Evolutionary conservation across 768 basidiomycete genomes (phyloP), one percentile per base, ranked within the genome.

Genomic region (Podaxis sp.): DNA sequence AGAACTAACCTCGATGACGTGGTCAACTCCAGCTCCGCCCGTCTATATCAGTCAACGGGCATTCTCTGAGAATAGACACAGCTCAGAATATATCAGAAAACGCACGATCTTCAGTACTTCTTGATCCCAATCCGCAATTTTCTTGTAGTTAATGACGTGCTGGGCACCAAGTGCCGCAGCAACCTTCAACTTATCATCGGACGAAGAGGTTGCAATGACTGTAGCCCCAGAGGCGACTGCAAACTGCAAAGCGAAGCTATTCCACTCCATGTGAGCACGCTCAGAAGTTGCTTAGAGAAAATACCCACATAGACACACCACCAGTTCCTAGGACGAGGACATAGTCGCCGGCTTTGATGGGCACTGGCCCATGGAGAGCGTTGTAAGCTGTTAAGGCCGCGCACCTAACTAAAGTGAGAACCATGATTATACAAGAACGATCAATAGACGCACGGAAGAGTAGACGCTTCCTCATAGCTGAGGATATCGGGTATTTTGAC

Each of bases 331-430:
- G 77, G 33, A 85, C 75, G 49, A 86, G 79, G 26, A 88, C 83
- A 22, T 76, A 78, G 64, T 88, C 85, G 15, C 87, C 87, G 13
- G 82, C 83, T 68, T 85, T 82, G 64, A 88, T 64, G 22, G 83
- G 79, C 4, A 71, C 69, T 0, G 75, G 74, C 1, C 85, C 84
- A 64, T 75, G 67, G 53, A 89, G 72, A 4, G 82, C 82, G 63
- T 84, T 87, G 74, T 87, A 90, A 0, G 88, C 86, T 0, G 87
- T 90, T 59, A 89, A 66, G 3, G 80, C 87, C 2, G 86, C 85
- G 63, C 83, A 86, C 26, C 82, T 73, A 48, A 22, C 11, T 80
- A 39, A 36, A 5, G 57, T 58, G 3, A 55, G 44, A 28, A 3
- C 15, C 19, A 4, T 49, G 2, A 17, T 12, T 39, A 17, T 28